A percentile compares a stretch with the other conserved stretches of the same genome.
These are phyloP conservation scores for Pinus tabuliformis DNA, from an alignment of 75 land plant species.

Conservation along the genomic window DNA sequence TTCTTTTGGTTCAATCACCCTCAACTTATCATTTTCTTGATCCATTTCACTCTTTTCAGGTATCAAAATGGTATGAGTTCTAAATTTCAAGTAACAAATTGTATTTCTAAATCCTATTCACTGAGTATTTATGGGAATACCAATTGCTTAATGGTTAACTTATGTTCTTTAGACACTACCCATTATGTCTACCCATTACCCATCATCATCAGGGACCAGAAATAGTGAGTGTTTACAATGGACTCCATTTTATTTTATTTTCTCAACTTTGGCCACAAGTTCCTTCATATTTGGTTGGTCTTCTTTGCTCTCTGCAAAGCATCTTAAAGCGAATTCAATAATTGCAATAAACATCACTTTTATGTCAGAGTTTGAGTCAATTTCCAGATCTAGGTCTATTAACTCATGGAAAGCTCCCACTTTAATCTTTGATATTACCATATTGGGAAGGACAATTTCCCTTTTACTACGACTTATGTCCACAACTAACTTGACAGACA, in stretches of 20 bases:
- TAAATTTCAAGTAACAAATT: too few relatives aligned
- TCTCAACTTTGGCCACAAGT: slow-evolving; percentile 6
- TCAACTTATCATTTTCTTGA: too few relatives aligned
- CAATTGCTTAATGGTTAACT: too few relatives aligned
- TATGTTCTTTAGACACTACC: too few relatives aligned
- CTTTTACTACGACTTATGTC: slow-evolving; percentile 20
- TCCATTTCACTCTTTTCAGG: too few relatives aligned
- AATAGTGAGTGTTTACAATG: not conserved
- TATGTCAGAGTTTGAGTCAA: not conserved
- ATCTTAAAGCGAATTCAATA: slow-evolving; percentile 44
- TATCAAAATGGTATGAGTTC: too few relatives aligned
- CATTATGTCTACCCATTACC: too few relatives aligned
- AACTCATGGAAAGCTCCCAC: slow-evolving; percentile 41
- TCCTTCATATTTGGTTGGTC: slow-evolving; percentile 31
- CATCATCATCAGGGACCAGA: too few relatives aligned
- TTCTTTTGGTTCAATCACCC: too few relatives aligned
- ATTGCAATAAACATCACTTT: not conserved
- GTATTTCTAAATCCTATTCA: too few relatives aligned
- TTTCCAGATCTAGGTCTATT: slow-evolving; percentile 32
- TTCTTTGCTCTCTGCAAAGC: slow-evolving; percentile 25
- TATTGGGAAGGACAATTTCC: slow-evolving; percentile 40
- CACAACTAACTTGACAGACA: slow-evolving; percentile 15
- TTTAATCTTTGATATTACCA: slow-evolving; percentile 52
- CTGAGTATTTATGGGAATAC: too few relatives aligned
- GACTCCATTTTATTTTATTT: not conserved